Base-by-base conservation (phyloP, 345 rosid genomes). In the Cardamine resedifolia region DNA sequence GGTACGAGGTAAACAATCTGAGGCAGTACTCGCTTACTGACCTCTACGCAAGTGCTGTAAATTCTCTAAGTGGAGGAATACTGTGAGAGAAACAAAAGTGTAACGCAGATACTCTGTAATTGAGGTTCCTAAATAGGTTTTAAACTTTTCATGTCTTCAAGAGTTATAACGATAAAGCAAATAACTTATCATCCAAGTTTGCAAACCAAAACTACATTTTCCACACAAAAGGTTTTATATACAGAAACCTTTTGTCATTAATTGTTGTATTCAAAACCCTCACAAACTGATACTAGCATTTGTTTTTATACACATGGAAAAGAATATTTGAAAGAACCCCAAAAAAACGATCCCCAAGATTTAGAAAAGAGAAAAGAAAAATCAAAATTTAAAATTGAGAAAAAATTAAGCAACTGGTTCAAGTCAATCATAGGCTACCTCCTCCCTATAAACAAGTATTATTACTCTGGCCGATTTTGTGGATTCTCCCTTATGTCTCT, bases 1-100 rank as follows among this genome's bases (percentile, higher is more conserved):
- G 97, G 99, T 95, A 91, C 12, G 97, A 95, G 79, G 87, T 95
- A 3, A 81, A 70, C 49, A 87, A 88, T 9, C 88, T 95, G 50
- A 71, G 89, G 68, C 87, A 76, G 53, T 71, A 79, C 78, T 95
- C 97, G 1, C 87, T 95, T 43, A 81, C 70, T 48, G 82, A 77
- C 33, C 83, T 94, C 11, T 91, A 79, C 41, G 75, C 91, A 0
- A 75, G 69, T 49, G 80, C 71, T 77, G 16, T 79, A 58, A 67
- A 85, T 61, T 69, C 85, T 15, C 4, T 80, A 15, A 44, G 58
- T 60, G 73, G 70, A 30, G 73, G 77, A 20, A 33, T 66, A 8
- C 39, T 77, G 39, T 77, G 58, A 77, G 59, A 27, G 47, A 69
- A 7, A 76, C 24, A 39, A 39, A 51, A 67, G 3, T 47, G 51